Evolutionary conservation across 495 filamentous ascomycete genomes (phyloP), one percentile per base, ranked within the genome.

Genomic region (Penicillium herquei): DNA sequence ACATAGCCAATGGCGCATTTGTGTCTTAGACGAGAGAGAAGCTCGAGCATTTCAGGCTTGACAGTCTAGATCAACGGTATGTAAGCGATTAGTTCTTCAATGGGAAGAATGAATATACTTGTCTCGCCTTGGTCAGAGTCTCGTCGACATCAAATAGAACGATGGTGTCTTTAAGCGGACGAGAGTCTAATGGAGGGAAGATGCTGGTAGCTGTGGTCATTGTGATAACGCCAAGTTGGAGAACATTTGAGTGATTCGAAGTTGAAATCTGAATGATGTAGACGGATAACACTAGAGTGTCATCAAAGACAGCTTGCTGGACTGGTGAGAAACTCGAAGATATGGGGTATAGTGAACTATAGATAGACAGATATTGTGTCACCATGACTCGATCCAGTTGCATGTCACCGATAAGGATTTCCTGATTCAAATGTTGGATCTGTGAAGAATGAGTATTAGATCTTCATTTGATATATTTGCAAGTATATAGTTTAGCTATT

Each of bases 111-210:
- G 40, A 41, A 33, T 21, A 43, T 82, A 92, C 86, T 47, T 76
- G 74, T 49, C 93, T 84, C 30, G 93, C 82, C 5, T 83, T 85
- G 13, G 91, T 92, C 53, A 98, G 81, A 30, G 93, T 96, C 54
- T 78, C 86, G 69, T 98, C 93, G 26, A 98, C 93, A 70, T 98
- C 93, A 69, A 98, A 98, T 35, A 98, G 86, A 57, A 80, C 84
- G 69, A 98, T 88, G 49, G 93, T 97, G 78, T 90, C 88, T 72
- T 90, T 88, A 69, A 96, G 74, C 33, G 90, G 87, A 60, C 93
- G 90, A 60, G 89, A 76, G 59, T 84, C 81, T 59, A 97, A 80
- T 39, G 92, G 82, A 41, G 93, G 89, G 67, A 87, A 89, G 16
- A 81, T 61, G 56, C 72, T 74, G 18, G 77, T 76, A 45, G 79